These are phyloP conservation scores for Hysterangium stoloniferum DNA, from an alignment of 768 basidiomycete species.

Conservation along the genomic window DNA sequence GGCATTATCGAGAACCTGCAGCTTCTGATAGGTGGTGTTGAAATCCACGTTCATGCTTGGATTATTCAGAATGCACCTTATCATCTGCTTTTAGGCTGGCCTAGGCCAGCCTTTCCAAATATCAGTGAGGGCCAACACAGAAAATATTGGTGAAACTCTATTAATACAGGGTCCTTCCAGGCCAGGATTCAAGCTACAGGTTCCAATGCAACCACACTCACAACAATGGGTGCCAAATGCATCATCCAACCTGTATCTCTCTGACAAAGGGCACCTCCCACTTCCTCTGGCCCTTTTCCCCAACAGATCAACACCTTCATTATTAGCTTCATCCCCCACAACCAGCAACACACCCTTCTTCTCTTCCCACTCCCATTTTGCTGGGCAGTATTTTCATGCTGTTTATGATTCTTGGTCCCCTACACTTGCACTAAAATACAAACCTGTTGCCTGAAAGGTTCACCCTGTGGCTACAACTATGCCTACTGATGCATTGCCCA, in stretches of 20 bases:
- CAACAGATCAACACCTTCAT: not conserved
- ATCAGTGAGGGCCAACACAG: not conserved
- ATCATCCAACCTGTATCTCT: too few relatives aligned
- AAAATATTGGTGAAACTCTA: not conserved
- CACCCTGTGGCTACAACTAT: conserved; percentile 23
- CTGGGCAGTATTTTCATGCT: not conserved
- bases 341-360: not conserved
- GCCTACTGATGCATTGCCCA: conserved; percentile 16
- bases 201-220: not conserved
- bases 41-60: conserved; percentile 9
- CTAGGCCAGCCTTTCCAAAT: conserved; percentile 11
- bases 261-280: too few relatives aligned
- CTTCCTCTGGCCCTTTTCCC: too few relatives aligned
- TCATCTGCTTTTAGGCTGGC: conserved; percentile 10
- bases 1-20: conserved; percentile 10
- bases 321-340: too few relatives aligned
- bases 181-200: not conserved
- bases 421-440: conserved; percentile 17
- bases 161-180: not conserved
- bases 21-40: conserved; percentile 3
- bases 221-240: not conserved
- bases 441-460: conserved; percentile 23
- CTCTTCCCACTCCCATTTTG: not conserved
- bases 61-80: conserved; percentile 14
- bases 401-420: not conserved